Evolutionary conservation across 495 filamentous ascomycete species (phyloP).

Genomic region (Neurospora sp.): DNA sequence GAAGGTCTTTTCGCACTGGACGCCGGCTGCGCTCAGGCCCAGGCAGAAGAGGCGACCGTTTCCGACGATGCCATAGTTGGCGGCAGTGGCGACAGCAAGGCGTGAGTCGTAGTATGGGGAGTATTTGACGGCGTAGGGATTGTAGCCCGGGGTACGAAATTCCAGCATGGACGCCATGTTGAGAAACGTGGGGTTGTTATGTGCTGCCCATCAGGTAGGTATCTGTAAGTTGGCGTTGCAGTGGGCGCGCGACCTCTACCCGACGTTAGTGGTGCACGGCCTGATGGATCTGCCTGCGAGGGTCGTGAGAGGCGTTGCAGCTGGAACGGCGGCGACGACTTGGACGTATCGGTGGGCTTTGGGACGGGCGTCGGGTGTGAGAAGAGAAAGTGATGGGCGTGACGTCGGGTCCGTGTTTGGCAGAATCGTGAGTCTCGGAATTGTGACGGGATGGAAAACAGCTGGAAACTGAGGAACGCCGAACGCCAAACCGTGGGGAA

Average conservation of each 20-base stretch:
- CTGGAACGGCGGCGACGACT: not conserved
- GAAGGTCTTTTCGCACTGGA: conserved; percentile 78
- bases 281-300: not conserved
- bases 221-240: not conserved
- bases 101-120: conserved; percentile 95
- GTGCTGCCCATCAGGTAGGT: conserved; percentile 1
- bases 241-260: not conserved
- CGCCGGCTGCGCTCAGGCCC: conserved; percentile 67
- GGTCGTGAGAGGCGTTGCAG: not conserved
- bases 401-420: not conserved
- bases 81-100: conserved; percentile 72
- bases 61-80: conserved; percentile 93
- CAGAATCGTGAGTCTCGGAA: not conserved
- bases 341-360: not conserved
- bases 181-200: not conserved
- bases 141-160: conserved; percentile 84
- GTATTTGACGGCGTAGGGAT: conserved; percentile 92
- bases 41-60: conserved; percentile 85
- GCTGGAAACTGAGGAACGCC: not conserved
- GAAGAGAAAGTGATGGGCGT: not conserved
- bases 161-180: conserved; percentile 65
- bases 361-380: not conserved
- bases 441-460: not conserved
- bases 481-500: not conserved
- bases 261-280: not conserved